Evolutionary conservation across 1,284 basidiomycete genomes (phyloP).

Genomic region (Leccinum subspadiceum): DNA sequence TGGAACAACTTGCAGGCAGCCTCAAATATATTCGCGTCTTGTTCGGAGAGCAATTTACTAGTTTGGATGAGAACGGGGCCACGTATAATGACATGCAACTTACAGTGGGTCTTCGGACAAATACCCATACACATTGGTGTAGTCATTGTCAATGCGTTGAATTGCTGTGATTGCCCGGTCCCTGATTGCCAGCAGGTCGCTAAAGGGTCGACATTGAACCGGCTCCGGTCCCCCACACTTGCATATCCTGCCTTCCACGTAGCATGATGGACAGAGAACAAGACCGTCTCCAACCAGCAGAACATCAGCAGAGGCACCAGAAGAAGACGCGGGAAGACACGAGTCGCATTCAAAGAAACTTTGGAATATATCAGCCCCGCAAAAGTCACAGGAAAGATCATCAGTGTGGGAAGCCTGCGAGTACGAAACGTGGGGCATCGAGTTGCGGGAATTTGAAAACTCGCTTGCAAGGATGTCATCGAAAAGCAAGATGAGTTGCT

Average conservation of each 20-base stretch:
- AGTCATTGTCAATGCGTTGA: conserved; percentile 32
- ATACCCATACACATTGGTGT: conserved; percentile 26
- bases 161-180: conserved; percentile 40
- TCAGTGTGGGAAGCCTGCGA: conserved; percentile 19
- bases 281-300: conserved; percentile 42
- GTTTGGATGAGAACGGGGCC: conserved; percentile 15
- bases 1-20: conserved; percentile 34
- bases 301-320: conserved; percentile 12
- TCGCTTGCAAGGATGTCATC: conserved; percentile 61
- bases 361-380: conserved; percentile 73
- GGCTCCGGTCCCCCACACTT: conserved; percentile 56
- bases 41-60: conserved; percentile 25
- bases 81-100: conserved; percentile 10
- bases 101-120: conserved; percentile 24
- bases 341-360: conserved; percentile 67
- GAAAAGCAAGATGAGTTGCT: conserved; percentile 46
- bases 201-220: conserved; percentile 49
- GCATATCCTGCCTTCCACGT: conserved; percentile 70
- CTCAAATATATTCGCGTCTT: conserved; percentile 30
- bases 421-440: conserved; percentile 31
- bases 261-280: conserved; percentile 66
- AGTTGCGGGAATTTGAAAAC: conserved; percentile 38
- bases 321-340: conserved; percentile 35
- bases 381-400: conserved; percentile 67
- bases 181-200: conserved; percentile 37